Base-by-base conservation (phyloP, 2,329 filamentous ascomycete genomes). In the Daldinia sp. region DNA sequence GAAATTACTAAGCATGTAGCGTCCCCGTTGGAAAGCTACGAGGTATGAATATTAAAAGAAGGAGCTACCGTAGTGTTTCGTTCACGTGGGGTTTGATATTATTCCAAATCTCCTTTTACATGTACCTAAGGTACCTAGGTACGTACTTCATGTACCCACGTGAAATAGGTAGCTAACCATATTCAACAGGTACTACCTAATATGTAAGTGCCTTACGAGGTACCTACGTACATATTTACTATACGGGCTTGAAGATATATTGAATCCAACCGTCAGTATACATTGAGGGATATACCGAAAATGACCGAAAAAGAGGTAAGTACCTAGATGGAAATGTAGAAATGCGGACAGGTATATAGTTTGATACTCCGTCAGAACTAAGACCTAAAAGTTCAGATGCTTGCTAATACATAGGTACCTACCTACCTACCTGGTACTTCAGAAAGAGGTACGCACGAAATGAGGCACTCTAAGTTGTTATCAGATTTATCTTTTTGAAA, bases 1-100 rank as follows among this genome's bases (percentile, higher is more conserved):
- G 21, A 9, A 25, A 45, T 45, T 45, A 45, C 13, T 45, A 45
- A 45, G 39, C 39, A 7, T 10, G 27, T 45, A 45, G 21, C 39
- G 23, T 27, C 21, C 9, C n/a, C 21, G 15, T 27, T 3, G 10
- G 9, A 17, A 37, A 10, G 27, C 10, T 10, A 19, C n/a, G 11
- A 25, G 39, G 21, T 19, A 23, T 6, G 37, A 23, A 11, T 21
- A 37, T 19, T 15, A 8, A 7, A 17, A 43, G 39, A 45, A 45
- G 39, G 39, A 45, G 39, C 21, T 27, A 45, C 39, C 13, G 11
- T n/a, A n/a, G n/a, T n/a, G n/a, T n/a, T n/a, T n/a, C n/a, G 21
- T 45, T 45, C 39, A 45, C 11, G 39, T 45, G 39, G 39, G 39
- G 39, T 45, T 45, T 45, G 39, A 45, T 23, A 13, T 45, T 21